Evolutionary conservation across 352 stramenopile genomes (phyloP), one percentile per base, ranked within the genome.

Genomic region (Pythium chondricola): DNA sequence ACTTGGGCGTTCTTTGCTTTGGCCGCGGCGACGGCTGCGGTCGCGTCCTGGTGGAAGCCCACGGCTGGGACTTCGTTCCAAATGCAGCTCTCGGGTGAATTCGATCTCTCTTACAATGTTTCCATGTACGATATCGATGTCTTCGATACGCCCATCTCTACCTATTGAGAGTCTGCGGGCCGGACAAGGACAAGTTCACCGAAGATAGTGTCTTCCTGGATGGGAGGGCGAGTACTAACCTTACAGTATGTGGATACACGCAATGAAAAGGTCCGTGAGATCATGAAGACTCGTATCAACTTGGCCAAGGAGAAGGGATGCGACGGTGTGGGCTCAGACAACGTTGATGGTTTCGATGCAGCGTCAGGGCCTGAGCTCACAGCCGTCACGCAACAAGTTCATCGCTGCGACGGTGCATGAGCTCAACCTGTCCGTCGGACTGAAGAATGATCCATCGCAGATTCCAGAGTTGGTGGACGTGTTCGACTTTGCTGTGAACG

Each of bases 401-500:
- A 47, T 82, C 40, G 69, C 65, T 7, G 55, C 37, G 3, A 63
- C 59, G 2, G 71, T 69, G 1, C 71, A 83, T 52, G 26, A 13
- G 14, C 50, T 73, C 24, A 53, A 66, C 33, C 53, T 83, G 25
- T 53, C 59, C 4, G 69, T 86, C 33, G 69, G 69, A 9, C 57
- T 84, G 45, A 84, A 86, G 59, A 86, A 84, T 50, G 60, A 70
- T 26, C 37, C 78, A 29, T 46, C 61, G 43, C 63, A 75, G 43
- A 56, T 81, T 27, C 20, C 50, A 3, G 60, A 65, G 5, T 40
- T 83, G 13, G 61, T 79, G 17, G 44, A 56, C 13, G 27, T 58
- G 30, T 82, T 82, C 24, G 71, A 86, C 57, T 83, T 83, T 39
- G 68, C 71, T 6, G 61, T 83, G 36, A 82, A 79, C 49, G 71